These are phyloP conservation scores for Pythium phragmiticola DNA, from an alignment of 352 stramenopile genomes.

Conservation along the genomic window DNA sequence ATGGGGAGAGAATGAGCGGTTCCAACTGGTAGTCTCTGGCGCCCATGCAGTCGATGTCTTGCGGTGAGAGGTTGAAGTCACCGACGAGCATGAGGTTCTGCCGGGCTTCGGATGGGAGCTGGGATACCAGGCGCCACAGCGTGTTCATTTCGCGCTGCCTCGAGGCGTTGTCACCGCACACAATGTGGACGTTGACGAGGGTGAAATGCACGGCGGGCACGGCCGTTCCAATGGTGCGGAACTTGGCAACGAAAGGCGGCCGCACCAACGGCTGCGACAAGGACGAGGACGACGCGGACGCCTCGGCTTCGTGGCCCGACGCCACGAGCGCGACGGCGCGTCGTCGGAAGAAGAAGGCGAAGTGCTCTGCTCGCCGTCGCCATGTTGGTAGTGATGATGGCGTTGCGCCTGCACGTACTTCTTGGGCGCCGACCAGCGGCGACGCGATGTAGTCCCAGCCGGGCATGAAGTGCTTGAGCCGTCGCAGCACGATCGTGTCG, in stretches of 20 bases:
- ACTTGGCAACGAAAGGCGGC: slow-evolving; percentile 46
- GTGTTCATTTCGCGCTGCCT: slow-evolving; percentile 19
- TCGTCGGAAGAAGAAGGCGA: slow-evolving; percentile 58
- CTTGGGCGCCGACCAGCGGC: slow-evolving; percentile 31
- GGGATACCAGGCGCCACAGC: slow-evolving; percentile 3
- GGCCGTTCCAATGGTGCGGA: slow-evolving; percentile 26
- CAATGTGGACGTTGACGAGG: slow-evolving; percentile 39
- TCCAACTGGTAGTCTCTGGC: slow-evolving; percentile 17
- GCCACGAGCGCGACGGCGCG: slow-evolving; percentile 19
- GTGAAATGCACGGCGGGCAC: slow-evolving; percentile 31
- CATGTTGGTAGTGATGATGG: neutral
- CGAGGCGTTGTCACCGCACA: slow-evolving; percentile 8
- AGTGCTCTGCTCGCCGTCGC: slow-evolving; percentile 42
- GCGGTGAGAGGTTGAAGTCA: slow-evolving; percentile 65
- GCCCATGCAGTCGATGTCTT: slow-evolving; percentile 36
- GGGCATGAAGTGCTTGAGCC: slow-evolving; percentile 49
- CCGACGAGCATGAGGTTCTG: slow-evolving; percentile 50
- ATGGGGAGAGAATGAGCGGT: slow-evolving; percentile 47
- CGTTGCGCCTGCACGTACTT: neutral
- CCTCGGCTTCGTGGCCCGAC: neutral
- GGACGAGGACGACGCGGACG: neutral
- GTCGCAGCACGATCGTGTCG: slow-evolving; percentile 59
- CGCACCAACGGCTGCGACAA: slow-evolving; percentile 6
- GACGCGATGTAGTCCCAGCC: slow-evolving; percentile 66
- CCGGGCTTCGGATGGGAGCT: neutral